phyloP scores from a whole-genome alignment of 306 rosid species.

The Inga leiocalycina region DNA sequence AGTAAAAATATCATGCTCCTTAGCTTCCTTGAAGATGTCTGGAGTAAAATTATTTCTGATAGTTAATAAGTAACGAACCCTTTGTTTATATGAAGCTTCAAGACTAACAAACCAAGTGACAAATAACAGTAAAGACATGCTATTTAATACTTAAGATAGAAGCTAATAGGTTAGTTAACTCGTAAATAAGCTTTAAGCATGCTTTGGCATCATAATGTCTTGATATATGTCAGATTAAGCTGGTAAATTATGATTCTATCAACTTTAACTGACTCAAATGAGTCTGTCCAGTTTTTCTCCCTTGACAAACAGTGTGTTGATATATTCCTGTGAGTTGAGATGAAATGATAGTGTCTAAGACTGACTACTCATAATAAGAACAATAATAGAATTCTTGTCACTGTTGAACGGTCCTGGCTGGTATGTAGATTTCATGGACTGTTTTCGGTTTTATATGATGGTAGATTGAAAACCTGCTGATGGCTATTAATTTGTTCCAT shows the following conservation, averaged over 20 bases:
- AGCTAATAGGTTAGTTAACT: constrained; percentile 15
- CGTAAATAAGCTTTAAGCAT: constrained; percentile 29
- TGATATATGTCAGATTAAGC: constrained; percentile 23
- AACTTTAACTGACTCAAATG: constrained; percentile 13
- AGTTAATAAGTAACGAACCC: background rate
- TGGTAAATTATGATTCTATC: constrained; percentile 8
- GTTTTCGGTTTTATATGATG: constrained; percentile 20
- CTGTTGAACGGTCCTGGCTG: constrained; percentile 19
- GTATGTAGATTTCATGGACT: background rate
- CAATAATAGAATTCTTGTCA: constrained; percentile 14
- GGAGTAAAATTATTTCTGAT: constrained; percentile 10
- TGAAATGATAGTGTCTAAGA: background rate
- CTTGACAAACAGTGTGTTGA: background rate
- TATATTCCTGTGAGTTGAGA: background rate
- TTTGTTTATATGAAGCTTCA: background rate
- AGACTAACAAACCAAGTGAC: constrained; percentile 6
- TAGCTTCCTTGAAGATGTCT: constrained; percentile 12
- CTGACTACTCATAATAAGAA: constrained; percentile 8
- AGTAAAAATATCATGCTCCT: constrained; percentile 15
- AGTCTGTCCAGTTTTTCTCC: constrained; percentile 4
- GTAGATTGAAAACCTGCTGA: background rate
- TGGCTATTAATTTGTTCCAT: background rate
- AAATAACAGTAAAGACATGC: background rate
- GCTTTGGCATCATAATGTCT: constrained; percentile 18
- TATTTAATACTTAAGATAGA: constrained; percentile 14